Base-by-base conservation (phyloP, 2,329 filamentous ascomycete genomes). In the Diaporthe humulicola region DNA sequence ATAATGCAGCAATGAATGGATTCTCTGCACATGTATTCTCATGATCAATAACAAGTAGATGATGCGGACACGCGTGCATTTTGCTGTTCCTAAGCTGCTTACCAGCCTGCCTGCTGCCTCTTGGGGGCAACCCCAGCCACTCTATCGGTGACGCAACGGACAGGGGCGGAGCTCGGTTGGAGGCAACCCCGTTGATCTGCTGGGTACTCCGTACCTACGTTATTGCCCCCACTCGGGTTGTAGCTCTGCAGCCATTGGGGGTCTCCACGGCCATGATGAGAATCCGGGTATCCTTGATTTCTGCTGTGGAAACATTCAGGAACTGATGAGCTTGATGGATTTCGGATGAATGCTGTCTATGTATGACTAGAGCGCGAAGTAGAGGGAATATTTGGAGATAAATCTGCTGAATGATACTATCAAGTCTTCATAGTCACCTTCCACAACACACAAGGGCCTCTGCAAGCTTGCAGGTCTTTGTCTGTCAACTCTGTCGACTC, bases 101-200 rank as follows among this genome's bases (percentile, higher is more conserved):
- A 28, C 4, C 64, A 36, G 33, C 30, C 45, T 22, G 14, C n/a
- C 30, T 54, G 48, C 48, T 54, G 64, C 22, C 33, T 52, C 64
- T 52, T 36, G 64, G 64, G 64, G 64, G 45, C 64, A 52, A 54
- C 64, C 64, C 64, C 64, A 69, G 64, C 64, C 64, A 67, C 64
- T 40, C 48, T 54, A 54, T 54, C 64, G 48, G 64, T 69, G 64
- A 69, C 64, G 64, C 64, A 69, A 69, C 64, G n/a, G 48, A 54
- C 61, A 67, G 64, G 48, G 64, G 64, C 64, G 64, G 48, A 69
- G 64, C 48, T 52, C 61, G 28, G 30, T 22, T 67, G 30, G 45
- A 67, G 61, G 42, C 61, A 52, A 38, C 61, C 45, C 61, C 45
- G 50, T 67, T 28, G 58, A 61, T 61, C 58, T 61, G 38, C 54